Evolutionary conservation across 2,329 filamentous ascomycete genomes (phyloP), one percentile per base, ranked within the genome.

Genomic region (Paramyrothecium roridum): DNA sequence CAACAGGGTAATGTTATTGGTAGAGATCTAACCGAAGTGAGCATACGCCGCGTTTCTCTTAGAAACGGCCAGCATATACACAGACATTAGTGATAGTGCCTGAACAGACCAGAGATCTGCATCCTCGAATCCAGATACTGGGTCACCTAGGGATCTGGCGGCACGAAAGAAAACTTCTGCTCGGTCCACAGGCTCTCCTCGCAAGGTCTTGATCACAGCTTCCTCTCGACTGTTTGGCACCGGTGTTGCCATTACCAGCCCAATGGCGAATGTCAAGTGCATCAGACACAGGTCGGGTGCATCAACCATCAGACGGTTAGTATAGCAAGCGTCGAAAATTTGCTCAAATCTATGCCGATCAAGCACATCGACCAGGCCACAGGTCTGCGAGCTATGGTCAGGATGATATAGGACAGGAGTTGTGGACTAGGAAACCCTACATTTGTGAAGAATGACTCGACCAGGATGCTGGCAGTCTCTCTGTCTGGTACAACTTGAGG

Each of bases 61-160:
- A 1, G 84, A 84, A 16, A 84, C 77, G 2, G 80, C 76, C 17
- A 89, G 70, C 79, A 82, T 84, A 62, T 87, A 89, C 2, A 87
- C 68, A 0, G 85, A 78, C 80, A 88, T 87, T 37, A 89, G 70
- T 1, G 83, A 70, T 47, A 88, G 70, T 2, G 84, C 83, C 63
- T 88, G 85, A 49, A 89, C 78, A 13, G 83, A 83, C 81, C 84
- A 87, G 56, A 88, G 81, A 54, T 86, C 81, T 21, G 80, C 81
- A 61, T 87, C 81, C 62, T 87, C 84, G 50, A 86, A 80, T 0
- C 82, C 76, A 3, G 71, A 67, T 1, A 73, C 66, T 1, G 73
- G 70, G 48, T 78, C 73, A 19, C 71, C 72, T 17, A 87, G 70
- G 46, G 73, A 75, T 59, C 80, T 84, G 6, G 85, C 85, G 58